Conservation (phyloP, 2,329 filamentous ascomycete species). For the Fusarium subglutinans region DNA sequence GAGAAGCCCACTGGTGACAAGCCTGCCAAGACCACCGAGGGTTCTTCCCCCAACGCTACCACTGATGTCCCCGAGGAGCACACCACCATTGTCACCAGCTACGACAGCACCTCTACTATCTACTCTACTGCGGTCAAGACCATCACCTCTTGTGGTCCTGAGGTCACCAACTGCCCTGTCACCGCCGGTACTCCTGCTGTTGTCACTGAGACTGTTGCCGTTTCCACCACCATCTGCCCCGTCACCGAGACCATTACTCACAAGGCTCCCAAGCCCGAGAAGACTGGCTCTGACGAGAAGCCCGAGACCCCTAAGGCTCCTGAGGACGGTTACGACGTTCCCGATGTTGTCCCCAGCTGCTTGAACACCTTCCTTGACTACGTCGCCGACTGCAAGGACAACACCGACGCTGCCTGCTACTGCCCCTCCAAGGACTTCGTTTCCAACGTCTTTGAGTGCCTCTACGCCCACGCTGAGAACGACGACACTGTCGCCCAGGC, state of each 20-base stretch:
- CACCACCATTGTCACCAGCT: conserved; percentile 30
- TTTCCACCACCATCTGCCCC: conserved; percentile 39
- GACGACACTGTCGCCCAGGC: conserved; percentile 74
- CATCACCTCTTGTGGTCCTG: conserved; percentile 41
- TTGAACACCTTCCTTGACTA: conserved; percentile 88
- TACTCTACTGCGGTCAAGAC: conserved; percentile 33
- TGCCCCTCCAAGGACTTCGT: conserved; percentile 83
- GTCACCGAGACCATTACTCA: conserved; percentile 38
- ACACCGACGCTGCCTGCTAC: conserved; percentile 86
- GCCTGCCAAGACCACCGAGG: conserved; percentile 27
- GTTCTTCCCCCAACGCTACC: conserved; percentile 35
- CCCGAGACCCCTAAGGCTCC: conserved; percentile 48
- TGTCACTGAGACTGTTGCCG: conserved; percentile 39
- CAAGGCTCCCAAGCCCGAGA: conserved; percentile 24
- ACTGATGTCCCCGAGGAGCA: conserved; percentile 36
- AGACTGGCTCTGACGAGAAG: conserved; percentile 36
- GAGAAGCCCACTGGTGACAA: conserved; percentile 29
- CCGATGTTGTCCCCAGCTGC: conserved; percentile 82
- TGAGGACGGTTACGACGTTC: conserved; percentile 48
- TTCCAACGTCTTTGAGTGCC: conserved; percentile 80
- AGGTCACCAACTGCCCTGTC: conserved; percentile 59
- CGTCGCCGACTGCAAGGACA: conserved; percentile 77
- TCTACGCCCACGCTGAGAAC: conserved; percentile 77
- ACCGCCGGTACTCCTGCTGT: conserved; percentile 37
- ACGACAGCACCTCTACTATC: conserved; percentile 23